Conservation (phyloP, 371 early-diverging fungal species). For the Lichtheimia ramosa region DNA sequence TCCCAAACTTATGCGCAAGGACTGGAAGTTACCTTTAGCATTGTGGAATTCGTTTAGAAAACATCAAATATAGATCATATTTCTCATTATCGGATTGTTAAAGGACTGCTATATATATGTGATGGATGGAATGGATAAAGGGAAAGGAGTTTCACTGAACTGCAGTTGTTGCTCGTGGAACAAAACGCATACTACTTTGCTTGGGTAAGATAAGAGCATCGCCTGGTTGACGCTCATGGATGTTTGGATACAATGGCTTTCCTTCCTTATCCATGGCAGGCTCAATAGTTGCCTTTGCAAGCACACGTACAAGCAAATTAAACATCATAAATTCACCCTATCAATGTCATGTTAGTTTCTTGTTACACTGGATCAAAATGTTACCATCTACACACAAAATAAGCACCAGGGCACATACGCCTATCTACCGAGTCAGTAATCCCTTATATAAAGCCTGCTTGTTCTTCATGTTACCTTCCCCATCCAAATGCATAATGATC, state of each 20-base stretch:
- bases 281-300: background rate
- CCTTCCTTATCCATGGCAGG: background rate
- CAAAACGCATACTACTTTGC: background rate
- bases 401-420: background rate
- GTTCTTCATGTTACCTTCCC: slow-evolving; percentile 2
- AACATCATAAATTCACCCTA: background rate
- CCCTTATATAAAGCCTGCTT: background rate
- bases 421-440: background rate
- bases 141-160: background rate
- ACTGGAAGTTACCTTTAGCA: slow-evolving; percentile 69
- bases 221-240: background rate
- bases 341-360: background rate
- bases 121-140: no score
- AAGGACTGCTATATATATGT: no score
- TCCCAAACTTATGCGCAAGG: slow-evolving; percentile 53
- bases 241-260: background rate
- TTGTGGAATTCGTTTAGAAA: slow-evolving; percentile 53
- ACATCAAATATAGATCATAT: slow-evolving; percentile 15
- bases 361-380: background rate
- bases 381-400: background rate
- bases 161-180: background rate
- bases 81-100: no score
- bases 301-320: background rate
- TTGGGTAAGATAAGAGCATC: background rate
- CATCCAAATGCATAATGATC: slow-evolving; percentile 15